These are phyloP conservation scores for Ophiostoma ulmi DNA, from an alignment of 2,329 filamentous ascomycete species.

Conservation along the genomic window DNA sequence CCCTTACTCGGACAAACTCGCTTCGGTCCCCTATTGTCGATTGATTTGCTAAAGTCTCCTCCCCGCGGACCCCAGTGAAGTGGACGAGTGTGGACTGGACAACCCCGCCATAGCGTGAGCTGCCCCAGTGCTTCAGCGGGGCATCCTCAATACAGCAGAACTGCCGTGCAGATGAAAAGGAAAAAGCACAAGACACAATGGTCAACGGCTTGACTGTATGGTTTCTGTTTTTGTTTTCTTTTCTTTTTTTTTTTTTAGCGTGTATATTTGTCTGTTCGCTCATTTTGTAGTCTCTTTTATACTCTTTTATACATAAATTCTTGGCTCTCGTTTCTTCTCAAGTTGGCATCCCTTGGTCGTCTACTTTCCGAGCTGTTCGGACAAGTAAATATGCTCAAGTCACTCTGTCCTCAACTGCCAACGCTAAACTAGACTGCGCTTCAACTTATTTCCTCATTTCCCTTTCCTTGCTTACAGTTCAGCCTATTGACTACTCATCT, in stretches of 20 bases:
- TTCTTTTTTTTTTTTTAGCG: not conserved
- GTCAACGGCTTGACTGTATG: not conserved
- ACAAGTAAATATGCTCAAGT: not conserved
- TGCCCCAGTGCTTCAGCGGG: constrained; percentile 5
- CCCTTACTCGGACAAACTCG: not conserved
- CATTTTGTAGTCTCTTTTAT: not conserved
- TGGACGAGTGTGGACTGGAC: not conserved
- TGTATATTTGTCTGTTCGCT: too few relatives aligned
- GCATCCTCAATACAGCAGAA: not conserved
- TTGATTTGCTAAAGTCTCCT: not conserved
- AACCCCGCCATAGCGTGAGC: constrained; percentile 4
- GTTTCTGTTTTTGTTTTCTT: not conserved
- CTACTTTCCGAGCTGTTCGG: not conserved
- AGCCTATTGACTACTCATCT: not conserved
- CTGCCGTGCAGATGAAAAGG: not conserved
- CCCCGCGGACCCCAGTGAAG: not conserved
- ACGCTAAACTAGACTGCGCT: not conserved
- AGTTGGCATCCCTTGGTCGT: not conserved
- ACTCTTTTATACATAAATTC: not conserved
- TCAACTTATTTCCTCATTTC: not conserved
- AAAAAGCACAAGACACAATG: not conserved
- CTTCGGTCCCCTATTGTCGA: not conserved
- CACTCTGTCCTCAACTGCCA: not conserved
- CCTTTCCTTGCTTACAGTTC: not conserved
- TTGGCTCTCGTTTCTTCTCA: not conserved